These are phyloP conservation scores for Fusarium verticillioides DNA, from an alignment of 2,329 filamentous ascomycete genomes.

Conservation along the genomic window DNA sequence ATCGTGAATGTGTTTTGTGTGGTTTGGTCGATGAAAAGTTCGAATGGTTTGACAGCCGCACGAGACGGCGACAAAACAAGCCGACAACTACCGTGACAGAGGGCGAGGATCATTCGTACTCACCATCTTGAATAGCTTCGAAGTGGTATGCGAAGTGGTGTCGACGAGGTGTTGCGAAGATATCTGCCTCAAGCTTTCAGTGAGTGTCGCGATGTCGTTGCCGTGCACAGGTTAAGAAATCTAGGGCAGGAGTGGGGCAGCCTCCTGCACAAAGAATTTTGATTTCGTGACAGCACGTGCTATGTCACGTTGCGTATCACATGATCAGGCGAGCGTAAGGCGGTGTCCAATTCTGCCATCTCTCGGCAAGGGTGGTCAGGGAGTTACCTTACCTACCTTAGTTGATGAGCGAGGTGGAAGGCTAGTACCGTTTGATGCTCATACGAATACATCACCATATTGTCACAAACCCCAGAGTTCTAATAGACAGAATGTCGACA, in stretches of 20 bases:
- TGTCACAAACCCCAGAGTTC: constrained; percentile 1
- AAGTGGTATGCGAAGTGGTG: constrained; percentile 55
- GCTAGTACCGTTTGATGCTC: constrained; percentile 16
- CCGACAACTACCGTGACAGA: constrained; percentile 26
- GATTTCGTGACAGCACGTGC: constrained; percentile 48
- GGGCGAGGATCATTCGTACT: constrained; percentile 48
- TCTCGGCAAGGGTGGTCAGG: constrained; percentile 42
- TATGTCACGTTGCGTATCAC: constrained; percentile 28
- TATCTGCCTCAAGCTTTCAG: constrained; percentile 51
- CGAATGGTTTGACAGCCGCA: constrained; percentile 26
- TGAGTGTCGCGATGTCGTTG: constrained; percentile 52
- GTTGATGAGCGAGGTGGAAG: constrained; percentile 30
- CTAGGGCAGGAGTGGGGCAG: constrained; percentile 44
- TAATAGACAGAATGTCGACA: constrained; percentile 59
- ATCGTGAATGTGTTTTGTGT: constrained; percentile 31
- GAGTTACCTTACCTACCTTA: constrained; percentile 26
- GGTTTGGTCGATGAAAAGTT: constrained; percentile 34
- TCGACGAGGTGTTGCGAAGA: constrained; percentile 51
- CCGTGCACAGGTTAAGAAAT: constrained; percentile 52
- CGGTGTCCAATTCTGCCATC: constrained; percentile 47
- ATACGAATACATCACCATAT: constrained; percentile 27
- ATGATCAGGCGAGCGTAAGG: constrained; percentile 16
- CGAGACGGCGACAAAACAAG: constrained; percentile 25
- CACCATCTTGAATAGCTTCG: constrained; percentile 61
- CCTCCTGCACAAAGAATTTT: constrained; percentile 37